Evolutionary conservation across 768 basidiomycete genomes (phyloP), one percentile per base, ranked within the genome.

Genomic region (Tylopilus balloui): DNA sequence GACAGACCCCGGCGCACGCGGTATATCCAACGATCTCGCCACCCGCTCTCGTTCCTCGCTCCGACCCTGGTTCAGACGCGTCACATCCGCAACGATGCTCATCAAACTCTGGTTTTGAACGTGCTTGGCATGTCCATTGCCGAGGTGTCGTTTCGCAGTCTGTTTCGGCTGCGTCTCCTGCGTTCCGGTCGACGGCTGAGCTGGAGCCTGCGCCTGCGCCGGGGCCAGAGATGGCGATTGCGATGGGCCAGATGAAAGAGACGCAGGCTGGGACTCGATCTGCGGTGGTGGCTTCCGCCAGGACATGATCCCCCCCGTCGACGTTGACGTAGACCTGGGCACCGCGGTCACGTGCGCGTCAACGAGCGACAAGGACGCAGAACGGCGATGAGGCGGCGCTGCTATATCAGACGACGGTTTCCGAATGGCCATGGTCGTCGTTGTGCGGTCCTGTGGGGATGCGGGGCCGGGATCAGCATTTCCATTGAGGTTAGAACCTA

Each of bases 11-110:
- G 53, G 61, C 23, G 60, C 60, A 12, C 59, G 55, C 5, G 55
- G 54, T 15, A 67, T 25, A 36, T 67, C 66, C 47, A 67, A 27
- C 9, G 64, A 66, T 32, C 35, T 41, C 10, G 48, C 8, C 28
- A 0, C 42, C 28, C 31, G 13, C 11, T 19, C 25, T 29, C 19
- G 12, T 10, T 19, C 24, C 36, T 28, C 5, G n/a, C 42, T 63
- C 61, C 36, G 57, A 49, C 20, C 59, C 45, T 47, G 70, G 44
- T 75, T 74, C 47, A 66, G 57, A 39, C 67, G 67, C 21, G 81
- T 64, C 38, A 86, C 79, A 48, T 72, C 77, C 57, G 86, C 83
- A 9, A 88, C 80, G 54, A 88, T 80, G 56, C 78, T 80, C 83
- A 87, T 81, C 60, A 86, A 65, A 36, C 77, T 83, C 34, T 58